Conservation (phyloP, 805 yeast genomes). For the Millerago galiae region DNA sequence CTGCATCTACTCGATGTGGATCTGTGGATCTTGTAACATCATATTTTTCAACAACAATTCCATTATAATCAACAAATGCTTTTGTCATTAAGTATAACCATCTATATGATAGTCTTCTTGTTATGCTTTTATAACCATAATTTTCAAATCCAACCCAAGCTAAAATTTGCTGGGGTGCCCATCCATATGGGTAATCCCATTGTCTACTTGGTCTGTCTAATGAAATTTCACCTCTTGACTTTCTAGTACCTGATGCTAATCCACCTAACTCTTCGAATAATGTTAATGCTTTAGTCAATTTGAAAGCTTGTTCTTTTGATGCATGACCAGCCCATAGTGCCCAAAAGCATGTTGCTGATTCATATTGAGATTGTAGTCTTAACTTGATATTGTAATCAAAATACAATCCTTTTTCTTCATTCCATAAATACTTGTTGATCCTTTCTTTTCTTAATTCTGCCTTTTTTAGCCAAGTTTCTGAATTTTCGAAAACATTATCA, state of each 20-base stretch:
- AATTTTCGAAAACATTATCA: conserved; percentile 36
- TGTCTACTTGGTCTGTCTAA: conserved; percentile 80
- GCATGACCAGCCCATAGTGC: conserved; percentile 82
- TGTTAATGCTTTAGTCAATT: conserved; percentile 52
- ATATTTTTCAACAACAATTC: conserved; percentile 93
- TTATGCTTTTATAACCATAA: conserved; percentile 61
- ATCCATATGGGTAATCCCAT: conserved; percentile 97
- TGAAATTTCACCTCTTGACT: conserved; percentile 65
- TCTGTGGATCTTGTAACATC: conserved; percentile 78
- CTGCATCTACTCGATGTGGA: conserved; percentile 91
- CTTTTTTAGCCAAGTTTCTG: conserved; percentile 54
- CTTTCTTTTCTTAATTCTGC: conserved; percentile 48
- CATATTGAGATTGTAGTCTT: conserved; percentile 54
- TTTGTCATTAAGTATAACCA: conserved; percentile 90
- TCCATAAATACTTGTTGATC: conserved; percentile 76
- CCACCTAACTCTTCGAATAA: conserved; percentile 88
- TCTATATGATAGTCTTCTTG: conserved; percentile 69
- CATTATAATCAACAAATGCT: conserved; percentile 87
- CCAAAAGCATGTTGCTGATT: conserved; percentile 89
- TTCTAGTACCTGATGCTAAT: conserved; percentile 72
- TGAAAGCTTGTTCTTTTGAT: conserved; percentile 58
- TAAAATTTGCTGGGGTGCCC: conserved; percentile 97
- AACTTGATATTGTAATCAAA: conserved; percentile 74
- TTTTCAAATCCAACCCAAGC: conserved; percentile 83
- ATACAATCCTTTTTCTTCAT: conserved; percentile 67